Conservation (phyloP, 2,329 filamentous ascomycete species). For the Pseudomassariella vexata region DNA sequence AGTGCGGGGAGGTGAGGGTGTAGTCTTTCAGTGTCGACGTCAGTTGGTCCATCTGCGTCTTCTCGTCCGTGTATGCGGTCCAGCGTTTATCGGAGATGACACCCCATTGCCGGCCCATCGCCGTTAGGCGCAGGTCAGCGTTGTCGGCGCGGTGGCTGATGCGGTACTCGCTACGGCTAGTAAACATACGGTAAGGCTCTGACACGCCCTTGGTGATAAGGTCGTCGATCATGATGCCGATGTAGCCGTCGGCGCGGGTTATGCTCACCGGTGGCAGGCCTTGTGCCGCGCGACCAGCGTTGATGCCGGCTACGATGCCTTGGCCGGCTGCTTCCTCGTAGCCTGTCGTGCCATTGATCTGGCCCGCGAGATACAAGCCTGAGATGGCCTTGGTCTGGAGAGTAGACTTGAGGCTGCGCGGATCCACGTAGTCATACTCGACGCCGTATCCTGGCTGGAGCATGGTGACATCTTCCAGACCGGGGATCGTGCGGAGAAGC, state of each 20-base stretch:
- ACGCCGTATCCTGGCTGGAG: conserved; percentile 94
- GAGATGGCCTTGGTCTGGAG: conserved; percentile 89
- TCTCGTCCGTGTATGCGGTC: conserved; percentile 60
- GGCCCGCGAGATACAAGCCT: conserved; percentile 86
- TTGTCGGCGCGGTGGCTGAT: conserved; percentile 92
- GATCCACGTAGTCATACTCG: conserved; percentile 98
- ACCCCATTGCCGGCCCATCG: conserved; percentile 68
- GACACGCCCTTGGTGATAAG: conserved; percentile 94
- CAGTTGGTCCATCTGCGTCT: conserved; percentile 62
- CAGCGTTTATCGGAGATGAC: conserved; percentile 77
- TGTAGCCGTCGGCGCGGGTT: conserved; percentile 83
- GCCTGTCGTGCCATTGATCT: conserved; percentile 97
- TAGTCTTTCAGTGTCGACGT: conserved; percentile 53
- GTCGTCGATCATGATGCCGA: conserved; percentile 98
- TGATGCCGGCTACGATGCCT: conserved; percentile 86
- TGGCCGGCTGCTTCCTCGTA: conserved; percentile 97
- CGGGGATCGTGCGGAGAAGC: conserved; percentile 79
- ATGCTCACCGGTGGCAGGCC: conserved; percentile 61
- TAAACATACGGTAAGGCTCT: conserved; percentile 98
- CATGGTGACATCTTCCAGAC: conserved; percentile 85
- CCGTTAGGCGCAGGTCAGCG: conserved; percentile 80
- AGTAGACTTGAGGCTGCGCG: conserved; percentile 77
- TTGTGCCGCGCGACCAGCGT: conserved; percentile 77
- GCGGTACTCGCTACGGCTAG: conserved; percentile 88
- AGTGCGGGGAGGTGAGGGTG: conserved; percentile 54